A percentile compares a stretch with the other conserved stretches of the same genome.
phyloP scores from a whole-genome alignment of 805 yeast genomes.

The Kodamaea nitidulidarum region DNA sequence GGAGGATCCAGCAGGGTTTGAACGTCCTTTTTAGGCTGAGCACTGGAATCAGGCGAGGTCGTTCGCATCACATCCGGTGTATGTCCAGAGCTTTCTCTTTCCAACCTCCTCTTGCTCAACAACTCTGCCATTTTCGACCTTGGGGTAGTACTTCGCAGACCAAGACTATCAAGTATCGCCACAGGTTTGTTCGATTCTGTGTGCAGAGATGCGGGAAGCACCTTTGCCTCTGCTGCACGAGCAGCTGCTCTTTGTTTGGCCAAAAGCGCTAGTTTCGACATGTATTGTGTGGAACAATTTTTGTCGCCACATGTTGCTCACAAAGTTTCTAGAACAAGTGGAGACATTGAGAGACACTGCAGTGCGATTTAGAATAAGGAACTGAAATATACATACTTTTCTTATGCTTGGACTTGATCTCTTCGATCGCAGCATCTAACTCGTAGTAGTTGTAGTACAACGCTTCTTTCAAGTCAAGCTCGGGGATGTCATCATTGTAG shows the following conservation, averaged over 20 bases:
- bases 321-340: not conserved
- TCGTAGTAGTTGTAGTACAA: slow-evolving; percentile 59
- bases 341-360: no score
- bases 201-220: not conserved
- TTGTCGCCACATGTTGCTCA: slow-evolving; percentile 1
- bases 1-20: not conserved
- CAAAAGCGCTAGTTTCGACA: slow-evolving; percentile 24
- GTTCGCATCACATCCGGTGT: not conserved
- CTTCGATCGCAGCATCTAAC: slow-evolving; percentile 47
- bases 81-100: slow-evolving; percentile 1
- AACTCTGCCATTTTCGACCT: not conserved
- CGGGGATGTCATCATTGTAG: slow-evolving; percentile 44
- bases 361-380: not conserved
- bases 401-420: slow-evolving; percentile 35
- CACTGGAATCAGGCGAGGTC: not conserved
- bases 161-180: slow-evolving; percentile 3
- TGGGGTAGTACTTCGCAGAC: not conserved
- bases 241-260: slow-evolving; percentile 20
- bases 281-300: not conserved
- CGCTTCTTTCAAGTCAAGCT: slow-evolving; percentile 50
- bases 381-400: slow-evolving; percentile 44
- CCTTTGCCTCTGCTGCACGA: slow-evolving; percentile 1
- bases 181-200: not conserved
- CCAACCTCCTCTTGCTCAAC: slow-evolving; percentile 2
- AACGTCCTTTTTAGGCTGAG: not conserved